phyloP scores from a whole-genome alignment of 306 rosid genomes.

The Trichosanthes truncata region DNA sequence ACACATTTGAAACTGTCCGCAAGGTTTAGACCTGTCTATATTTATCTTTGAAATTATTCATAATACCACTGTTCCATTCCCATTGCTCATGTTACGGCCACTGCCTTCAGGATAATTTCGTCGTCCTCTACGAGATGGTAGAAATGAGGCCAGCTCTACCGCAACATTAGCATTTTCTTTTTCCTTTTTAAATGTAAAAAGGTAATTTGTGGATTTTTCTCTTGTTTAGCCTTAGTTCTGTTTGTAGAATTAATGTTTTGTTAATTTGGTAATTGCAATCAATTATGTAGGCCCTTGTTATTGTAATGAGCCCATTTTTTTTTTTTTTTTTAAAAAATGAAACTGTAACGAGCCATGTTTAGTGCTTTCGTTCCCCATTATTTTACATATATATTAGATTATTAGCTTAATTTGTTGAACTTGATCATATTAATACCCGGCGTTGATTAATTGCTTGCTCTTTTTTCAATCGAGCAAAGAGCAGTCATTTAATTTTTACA shows the following conservation, averaged over 20 bases:
- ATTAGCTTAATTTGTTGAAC: not conserved
- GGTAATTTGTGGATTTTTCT: not conserved
- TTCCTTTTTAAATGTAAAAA: not conserved
- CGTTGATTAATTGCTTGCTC: not conserved
- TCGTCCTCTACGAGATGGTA: constrained; percentile 56
- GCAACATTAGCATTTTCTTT: constrained; percentile 8
- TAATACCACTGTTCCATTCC: not conserved
- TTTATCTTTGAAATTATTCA: not conserved
- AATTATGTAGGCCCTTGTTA: not conserved
- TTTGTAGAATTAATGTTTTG: not conserved
- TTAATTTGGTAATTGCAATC: constrained; percentile 10
- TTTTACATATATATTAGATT: not conserved
- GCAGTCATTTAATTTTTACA: too few species aligned
- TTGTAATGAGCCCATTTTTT: not conserved
- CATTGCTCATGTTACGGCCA: not conserved
- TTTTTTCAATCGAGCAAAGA: not conserved
- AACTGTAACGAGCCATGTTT: constrained; percentile 9
- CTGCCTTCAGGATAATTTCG: constrained; percentile 70
- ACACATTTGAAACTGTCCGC: constrained; percentile 58
- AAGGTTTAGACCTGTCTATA: constrained; percentile 44
- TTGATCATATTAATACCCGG: not conserved
- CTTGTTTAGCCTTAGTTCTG: not conserved
- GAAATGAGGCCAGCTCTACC: constrained; percentile 63
- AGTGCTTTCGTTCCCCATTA: not conserved
- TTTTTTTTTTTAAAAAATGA: not conserved